phyloP scores from a whole-genome alignment of 257 asterid genomes.

The Capsicum chinense region DNA sequence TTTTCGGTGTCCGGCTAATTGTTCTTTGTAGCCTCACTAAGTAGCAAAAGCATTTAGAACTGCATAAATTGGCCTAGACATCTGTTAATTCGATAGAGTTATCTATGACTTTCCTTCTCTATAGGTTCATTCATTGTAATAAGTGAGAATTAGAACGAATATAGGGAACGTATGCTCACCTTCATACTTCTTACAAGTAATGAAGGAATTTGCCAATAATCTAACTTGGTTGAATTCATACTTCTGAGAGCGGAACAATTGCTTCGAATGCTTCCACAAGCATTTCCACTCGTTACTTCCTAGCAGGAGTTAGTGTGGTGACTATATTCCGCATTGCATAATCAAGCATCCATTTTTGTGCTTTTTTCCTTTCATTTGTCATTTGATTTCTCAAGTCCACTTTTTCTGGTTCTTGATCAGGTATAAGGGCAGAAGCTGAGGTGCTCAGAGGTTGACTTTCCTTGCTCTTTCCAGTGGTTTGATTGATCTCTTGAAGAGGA shows the following conservation, averaged over 20 bases:
- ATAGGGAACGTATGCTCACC: neutral
- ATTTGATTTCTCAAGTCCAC: constrained; percentile 71
- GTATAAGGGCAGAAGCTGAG: constrained; percentile 30
- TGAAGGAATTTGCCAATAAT: neutral
- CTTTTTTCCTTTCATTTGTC: constrained; percentile 82
- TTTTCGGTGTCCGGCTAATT: neutral
- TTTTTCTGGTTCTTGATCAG: constrained; percentile 53
- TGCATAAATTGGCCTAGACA: neutral
- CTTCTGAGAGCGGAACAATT: constrained; percentile 48
- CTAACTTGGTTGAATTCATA: constrained; percentile 32
- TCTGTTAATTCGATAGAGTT: neutral
- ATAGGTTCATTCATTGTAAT: neutral
- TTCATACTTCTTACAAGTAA: neutral
- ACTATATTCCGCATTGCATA: constrained; percentile 47
- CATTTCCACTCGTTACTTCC: too few species aligned
- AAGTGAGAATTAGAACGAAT: neutral
- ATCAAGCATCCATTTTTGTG: constrained; percentile 98
- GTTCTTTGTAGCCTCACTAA: neutral
- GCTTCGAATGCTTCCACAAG: too few species aligned
- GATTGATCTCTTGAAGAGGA: constrained; percentile 79
- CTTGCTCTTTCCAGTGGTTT: constrained; percentile 75
- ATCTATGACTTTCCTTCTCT: neutral
- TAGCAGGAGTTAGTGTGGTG: too few species aligned
- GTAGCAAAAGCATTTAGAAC: neutral
- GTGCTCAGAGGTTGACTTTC: constrained; percentile 41